phyloP scores from a whole-genome alignment of 495 filamentous ascomycete genomes.

The Articulospora tetracladia region DNA sequence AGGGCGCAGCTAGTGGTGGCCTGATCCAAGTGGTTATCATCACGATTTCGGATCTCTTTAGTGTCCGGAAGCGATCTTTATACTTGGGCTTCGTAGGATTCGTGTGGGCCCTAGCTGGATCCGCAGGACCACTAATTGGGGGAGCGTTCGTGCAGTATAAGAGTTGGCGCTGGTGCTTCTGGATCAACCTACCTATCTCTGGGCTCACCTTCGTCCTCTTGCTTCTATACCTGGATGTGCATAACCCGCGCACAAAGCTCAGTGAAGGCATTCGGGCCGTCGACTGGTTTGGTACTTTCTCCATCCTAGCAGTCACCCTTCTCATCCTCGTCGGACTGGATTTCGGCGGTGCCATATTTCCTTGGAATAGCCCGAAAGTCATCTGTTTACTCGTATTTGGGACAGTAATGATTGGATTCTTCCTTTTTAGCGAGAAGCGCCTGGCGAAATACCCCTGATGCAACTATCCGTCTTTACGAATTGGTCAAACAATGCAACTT shows the following conservation, averaged over 20 bases:
- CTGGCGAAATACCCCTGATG: constrained; percentile 69
- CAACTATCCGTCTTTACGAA: constrained; percentile 58
- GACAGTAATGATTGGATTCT: constrained; percentile 50
- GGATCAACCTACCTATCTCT: constrained; percentile 48
- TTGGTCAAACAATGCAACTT: constrained; percentile 48
- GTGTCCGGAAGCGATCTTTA: constrained; percentile 30
- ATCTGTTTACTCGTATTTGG: constrained; percentile 72
- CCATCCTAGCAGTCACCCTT: constrained; percentile 61
- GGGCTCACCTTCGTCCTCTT: constrained; percentile 54
- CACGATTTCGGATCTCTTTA: constrained; percentile 61
- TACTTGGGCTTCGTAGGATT: constrained; percentile 44
- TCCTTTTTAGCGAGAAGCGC: constrained; percentile 59
- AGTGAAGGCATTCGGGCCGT: constrained; percentile 42
- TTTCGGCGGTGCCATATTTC: constrained; percentile 63
- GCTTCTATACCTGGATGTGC: constrained; percentile 53
- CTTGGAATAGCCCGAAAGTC: constrained; percentile 57
- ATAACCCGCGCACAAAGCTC: constrained; percentile 55
- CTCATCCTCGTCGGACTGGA: constrained; percentile 71
- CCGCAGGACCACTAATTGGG: constrained; percentile 65
- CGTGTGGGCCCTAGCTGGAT: constrained; percentile 67
- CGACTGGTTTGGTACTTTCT: constrained; percentile 51
- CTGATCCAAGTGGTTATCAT: constrained; percentile 72
- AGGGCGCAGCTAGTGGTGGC: constrained; percentile 74
- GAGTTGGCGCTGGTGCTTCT: constrained; percentile 34
- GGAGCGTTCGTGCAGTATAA: constrained; percentile 57